Evolutionary conservation across 345 rosid genomes (phyloP).

Genomic region (Nephelium lappaceum): DNA sequence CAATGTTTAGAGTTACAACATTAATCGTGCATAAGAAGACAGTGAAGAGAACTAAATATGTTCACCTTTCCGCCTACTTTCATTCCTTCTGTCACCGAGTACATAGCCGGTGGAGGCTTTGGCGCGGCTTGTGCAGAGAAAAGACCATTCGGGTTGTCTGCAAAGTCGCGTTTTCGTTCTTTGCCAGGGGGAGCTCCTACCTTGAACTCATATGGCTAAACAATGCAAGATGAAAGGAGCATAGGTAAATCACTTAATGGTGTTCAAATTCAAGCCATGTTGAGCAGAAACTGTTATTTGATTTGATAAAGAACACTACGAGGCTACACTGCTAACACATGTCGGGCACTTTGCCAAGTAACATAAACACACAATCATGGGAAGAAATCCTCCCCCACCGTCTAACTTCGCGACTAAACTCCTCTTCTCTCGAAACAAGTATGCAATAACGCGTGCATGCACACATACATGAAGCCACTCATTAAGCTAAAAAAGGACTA

Average conservation of each 20-base stretch:
- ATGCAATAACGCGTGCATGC: background rate
- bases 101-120: conserved; percentile 96
- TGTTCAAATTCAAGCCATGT: background rate
- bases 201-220: conserved; percentile 83
- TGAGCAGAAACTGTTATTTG: background rate
- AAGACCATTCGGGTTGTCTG: conserved; percentile 89
- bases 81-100: conserved; percentile 77
- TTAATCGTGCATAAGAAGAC: background rate
- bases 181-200: conserved; percentile 88
- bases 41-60: background rate
- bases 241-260: conserved; percentile 6
- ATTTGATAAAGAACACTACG: background rate
- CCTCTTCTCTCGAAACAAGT: background rate
- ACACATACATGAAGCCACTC: background rate
- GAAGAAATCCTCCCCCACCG: background rate
- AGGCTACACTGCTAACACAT: background rate
- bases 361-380: background rate
- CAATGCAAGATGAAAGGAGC: conserved; percentile 1
- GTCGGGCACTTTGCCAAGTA: background rate
- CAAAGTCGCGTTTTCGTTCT: conserved; percentile 83
- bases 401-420: no score
- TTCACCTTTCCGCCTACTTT: conserved; percentile 89
- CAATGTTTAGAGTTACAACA: no score
- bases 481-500: background rate
- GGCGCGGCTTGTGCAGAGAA: conserved; percentile 98